Conservation (phyloP, 805 yeast species). For the Metschnikowia santaceciliae region DNA sequence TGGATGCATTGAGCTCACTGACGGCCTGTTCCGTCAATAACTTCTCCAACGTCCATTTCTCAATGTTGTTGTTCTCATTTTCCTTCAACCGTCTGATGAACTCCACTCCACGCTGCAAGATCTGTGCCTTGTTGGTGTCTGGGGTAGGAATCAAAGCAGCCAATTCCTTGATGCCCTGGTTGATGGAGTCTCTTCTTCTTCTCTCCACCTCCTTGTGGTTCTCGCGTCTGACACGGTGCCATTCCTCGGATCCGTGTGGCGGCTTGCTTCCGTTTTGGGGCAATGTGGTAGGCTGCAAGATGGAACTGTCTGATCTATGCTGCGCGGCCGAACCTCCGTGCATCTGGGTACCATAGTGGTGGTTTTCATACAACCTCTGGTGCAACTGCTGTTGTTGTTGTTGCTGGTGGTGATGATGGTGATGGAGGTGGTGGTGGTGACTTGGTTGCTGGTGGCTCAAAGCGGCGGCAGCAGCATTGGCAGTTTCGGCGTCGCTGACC, state of each 20-base stretch:
- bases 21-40: conserved; percentile 88
- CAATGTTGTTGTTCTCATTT: conserved; percentile 82
- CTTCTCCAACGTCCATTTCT: conserved; percentile 94
- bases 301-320: conserved; percentile 17
- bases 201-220: conserved; percentile 96
- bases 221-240: conserved; percentile 78
- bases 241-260: conserved; percentile 71
- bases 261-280: conserved; percentile 43
- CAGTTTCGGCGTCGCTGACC: conserved; percentile 24
- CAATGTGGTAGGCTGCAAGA: conserved; percentile 35
- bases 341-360: conserved; percentile 17
- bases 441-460: conserved; percentile 23
- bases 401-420: conserved; percentile 17
- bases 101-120: conserved; percentile 83
- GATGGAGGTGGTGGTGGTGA: conserved; percentile 20
- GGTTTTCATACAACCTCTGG: conserved; percentile 18
- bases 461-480: conserved; percentile 22
- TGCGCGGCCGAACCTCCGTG: conserved; percentile 16
- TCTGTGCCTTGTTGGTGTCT: conserved; percentile 88
- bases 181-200: conserved; percentile 85
- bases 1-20: conserved; percentile 75
- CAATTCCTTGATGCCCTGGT: conserved; percentile 78
- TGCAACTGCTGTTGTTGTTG: conserved; percentile 20
- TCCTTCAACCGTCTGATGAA: conserved; percentile 86
- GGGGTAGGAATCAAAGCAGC: conserved; percentile 75